Base-by-base conservation (phyloP, 2,329 filamentous ascomycete species). In the Xylariaceae sp. region DNA sequence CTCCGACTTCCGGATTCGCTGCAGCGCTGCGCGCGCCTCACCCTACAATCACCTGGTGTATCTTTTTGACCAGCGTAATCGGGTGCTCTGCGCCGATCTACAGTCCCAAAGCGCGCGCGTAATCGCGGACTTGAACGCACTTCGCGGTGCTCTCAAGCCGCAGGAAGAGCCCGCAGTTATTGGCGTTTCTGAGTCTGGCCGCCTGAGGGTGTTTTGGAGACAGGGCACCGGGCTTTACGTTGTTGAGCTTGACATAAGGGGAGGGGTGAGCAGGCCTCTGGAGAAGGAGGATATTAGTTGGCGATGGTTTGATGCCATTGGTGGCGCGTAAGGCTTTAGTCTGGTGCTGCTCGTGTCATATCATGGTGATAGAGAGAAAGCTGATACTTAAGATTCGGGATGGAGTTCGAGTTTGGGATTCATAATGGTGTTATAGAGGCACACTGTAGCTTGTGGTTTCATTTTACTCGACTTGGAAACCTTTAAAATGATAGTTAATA, bases 71-170 rank as follows among this genome's bases (percentile, higher is more conserved):
- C 29, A 44, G 23, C 39, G 46, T 10, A 50, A 42, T 40, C 48
- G 42, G 15, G 23, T 51, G 9, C 35, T 47, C 23, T 37, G 4
- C 6, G 44, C 32, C 15, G 44, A 47, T 11, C 44, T 47, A 18
- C 52, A 41, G 8, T 15, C 39, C 5, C 52, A 40, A 24, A 50
- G 20, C 21, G 5, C 46, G 10, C 39, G 26, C 15, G 40, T 40
- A 16, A 46, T 55, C 26, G 41, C 46, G n/a, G 46, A 50, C 39
- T 39, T 55, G 2, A 24, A 45, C 24, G 32, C 52, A 11, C 24
- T 33, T 4, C 46, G 47, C n/a, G 53, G 48, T 4, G 35, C 53
- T 8, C 37, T 52, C 6, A 44, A 37, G 29, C 48, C 40, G 9
- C 48, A 45, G 16, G 48, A 51, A 3, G 39, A 50, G 5, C 39